Evolutionary conservation across 192 early-diverging fungal genomes (phyloP), one percentile per base, ranked within the genome.

Genomic region (Kappamyces sp.): DNA sequence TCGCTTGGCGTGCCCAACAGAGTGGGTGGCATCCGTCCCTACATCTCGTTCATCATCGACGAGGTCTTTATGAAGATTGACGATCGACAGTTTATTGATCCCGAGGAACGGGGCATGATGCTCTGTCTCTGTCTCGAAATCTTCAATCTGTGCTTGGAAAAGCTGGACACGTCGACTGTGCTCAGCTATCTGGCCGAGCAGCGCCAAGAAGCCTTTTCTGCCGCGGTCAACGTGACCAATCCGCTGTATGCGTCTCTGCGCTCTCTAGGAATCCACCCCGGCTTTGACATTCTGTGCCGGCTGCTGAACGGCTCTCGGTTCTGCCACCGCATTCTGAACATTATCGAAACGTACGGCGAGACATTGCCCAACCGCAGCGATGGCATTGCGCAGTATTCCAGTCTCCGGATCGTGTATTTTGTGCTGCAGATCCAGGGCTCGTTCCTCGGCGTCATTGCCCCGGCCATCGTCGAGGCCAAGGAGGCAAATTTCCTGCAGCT

Each of bases 31-130:
- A 71, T 90, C 15, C 52, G 65, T 6, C 72, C 70, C 1, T 99
- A 93, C 65, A 63, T 94, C 12, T 58, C 65, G n/a, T 89, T 93
- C 67, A 84, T 94, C 29, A 62, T 94, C 30, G 93, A 99, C 42
- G 71, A 80, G 39, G 84, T 96, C 33, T 86, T 96, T 57, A 69
- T 91, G 35, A 91, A 90, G 67, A 75, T 87, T 2, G 74, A 84
- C 2, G 72, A 74, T 37, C 78, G 90, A 3, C 49, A 68, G 0
- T 96, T 91, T 57, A 72, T 70, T 29, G 67, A 83, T 49, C 34
- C 78, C 2, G 81, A 73, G 6, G 88, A 93, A 54, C 79, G 85
- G 63, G 93, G 90, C 90, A 73, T 76, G 33, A 83, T 97, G 5
- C 62, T 79, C n/a, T 75, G 71, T 14, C 64, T 71, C 0, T 93